Base-by-base conservation (phyloP, 2,329 filamentous ascomycete genomes). In the Trichoderma atroviride region DNA sequence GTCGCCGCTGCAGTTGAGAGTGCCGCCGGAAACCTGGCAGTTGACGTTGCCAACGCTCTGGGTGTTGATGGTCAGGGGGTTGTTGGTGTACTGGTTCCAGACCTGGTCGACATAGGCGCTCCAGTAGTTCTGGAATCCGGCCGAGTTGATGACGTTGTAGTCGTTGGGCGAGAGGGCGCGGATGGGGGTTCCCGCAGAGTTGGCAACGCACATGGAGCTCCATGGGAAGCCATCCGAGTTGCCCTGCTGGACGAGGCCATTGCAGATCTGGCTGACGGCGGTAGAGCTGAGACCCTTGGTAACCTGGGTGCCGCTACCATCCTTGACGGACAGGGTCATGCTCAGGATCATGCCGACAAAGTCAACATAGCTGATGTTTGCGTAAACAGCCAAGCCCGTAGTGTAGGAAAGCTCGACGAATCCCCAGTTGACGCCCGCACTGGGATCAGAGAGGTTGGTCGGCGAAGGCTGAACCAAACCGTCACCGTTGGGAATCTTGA, bases 281-380 rank as follows among this genome's bases (percentile, higher is more conserved):
- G 74, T 76, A 5, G 74, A 56, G 9, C 70, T 62, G 2, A 86
- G 79, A 1, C 84, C 84, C 14, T 78, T 75, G n/a, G 83, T 81
- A 0, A 76, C 75, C 43, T 84, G 83, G 0, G 71, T 71, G 52
- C 71, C 74, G 47, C 81, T 81, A 40, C 76, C 78, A n/a, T 74
- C 56, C 19, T 73, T 78, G 14, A 80, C 76, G 0, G 77, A 78
- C 22, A 87, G 75, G 1, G 73, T 73, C 81, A 88, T 84, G 50
- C 84, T 83, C 16, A 88, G 81, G 0, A 83, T 78, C n/a, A 87
- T 78, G 10, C 84, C 79, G 24, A 85, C 81, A 70, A 84, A 86
- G 72, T 86, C 84, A 43, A 86, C 84, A 65, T 83, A 85, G 60
- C 80, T 83, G 67, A 86, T 80, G 74, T 86, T 85, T 71, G 83